Evolutionary conservation across 305 asterid genomes (phyloP).

Genomic region (Fraxinus albicans): DNA sequence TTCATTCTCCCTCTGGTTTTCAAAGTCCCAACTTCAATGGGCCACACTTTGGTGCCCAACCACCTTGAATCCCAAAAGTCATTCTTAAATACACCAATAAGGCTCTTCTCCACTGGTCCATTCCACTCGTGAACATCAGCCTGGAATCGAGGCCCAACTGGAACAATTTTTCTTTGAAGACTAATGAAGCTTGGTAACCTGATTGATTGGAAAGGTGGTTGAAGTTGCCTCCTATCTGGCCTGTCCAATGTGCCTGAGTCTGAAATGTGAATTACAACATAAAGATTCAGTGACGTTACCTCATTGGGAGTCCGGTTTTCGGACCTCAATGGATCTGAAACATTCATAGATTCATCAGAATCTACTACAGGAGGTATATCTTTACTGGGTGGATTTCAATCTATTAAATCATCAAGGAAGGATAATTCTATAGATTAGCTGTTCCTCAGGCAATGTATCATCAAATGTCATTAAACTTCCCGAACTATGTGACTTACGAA

Average conservation of each 20-base stretch:
- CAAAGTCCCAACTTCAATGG: conserved; percentile 26
- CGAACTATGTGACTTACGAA: conserved; percentile 37
- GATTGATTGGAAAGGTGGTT: conserved; percentile 37
- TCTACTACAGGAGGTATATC: conserved; percentile 30
- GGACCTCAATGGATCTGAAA: conserved; percentile 42
- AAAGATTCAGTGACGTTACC: conserved; percentile 16
- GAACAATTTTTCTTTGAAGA: conserved; percentile 50
- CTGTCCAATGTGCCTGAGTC: conserved; percentile 27
- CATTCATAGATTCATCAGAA: conserved; percentile 55
- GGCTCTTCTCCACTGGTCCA: conserved; percentile 30
- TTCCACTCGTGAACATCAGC: conserved; percentile 65
- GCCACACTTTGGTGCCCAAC: conserved; percentile 68
- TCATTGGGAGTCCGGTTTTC: conserved; percentile 29
- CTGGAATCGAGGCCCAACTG: conserved; percentile 81
- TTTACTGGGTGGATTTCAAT: conserved; percentile 29
- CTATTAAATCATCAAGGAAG: conserved; percentile 23
- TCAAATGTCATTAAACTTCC: conserved; percentile 44
- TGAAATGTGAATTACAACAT: conserved; percentile 27
- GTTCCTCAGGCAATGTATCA: conserved; percentile 35
- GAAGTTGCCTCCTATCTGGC: conserved; percentile 31
- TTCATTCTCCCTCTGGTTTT: conserved; percentile 28
- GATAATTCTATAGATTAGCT: conserved; percentile 28
- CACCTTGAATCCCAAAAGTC: conserved; percentile 45
- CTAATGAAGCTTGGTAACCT: conserved; percentile 39
- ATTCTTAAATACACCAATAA: conserved; percentile 14